Conservation (phyloP, 768 basidiomycete genomes). For the Sutorius australiensis region DNA sequence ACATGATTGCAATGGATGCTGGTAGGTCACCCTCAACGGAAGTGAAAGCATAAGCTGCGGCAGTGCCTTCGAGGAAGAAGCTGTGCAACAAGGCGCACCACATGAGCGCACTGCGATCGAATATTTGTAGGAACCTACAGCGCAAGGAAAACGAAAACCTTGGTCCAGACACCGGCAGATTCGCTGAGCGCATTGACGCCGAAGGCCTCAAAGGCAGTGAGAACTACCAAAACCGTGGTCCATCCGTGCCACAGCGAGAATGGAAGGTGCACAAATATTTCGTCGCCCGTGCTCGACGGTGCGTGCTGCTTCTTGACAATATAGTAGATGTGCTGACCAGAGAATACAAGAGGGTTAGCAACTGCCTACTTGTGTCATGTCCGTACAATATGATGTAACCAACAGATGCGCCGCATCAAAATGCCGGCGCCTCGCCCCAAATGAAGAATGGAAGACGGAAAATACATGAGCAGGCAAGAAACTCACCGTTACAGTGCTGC, state of each 20-base stretch:
- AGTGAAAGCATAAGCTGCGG: conserved; percentile 93
- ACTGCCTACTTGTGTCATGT: conserved; percentile 3
- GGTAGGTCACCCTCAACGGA: conserved; percentile 88
- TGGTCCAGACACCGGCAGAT: conserved; percentile 82
- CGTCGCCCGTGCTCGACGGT: conserved; percentile 63
- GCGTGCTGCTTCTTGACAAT: conserved; percentile 84
- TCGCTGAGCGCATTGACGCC: conserved; percentile 69
- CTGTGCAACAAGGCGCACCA: conserved; percentile 32
- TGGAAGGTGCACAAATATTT: conserved; percentile 90
- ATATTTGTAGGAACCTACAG: conserved; percentile 47
- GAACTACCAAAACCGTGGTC: conserved; percentile 78
- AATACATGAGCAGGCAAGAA: neutral
- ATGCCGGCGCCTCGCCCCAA: conserved; percentile 2
- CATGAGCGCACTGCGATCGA: conserved; percentile 4
- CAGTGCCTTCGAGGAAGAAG: conserved; percentile 89
- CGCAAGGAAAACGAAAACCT: conserved; percentile 91
- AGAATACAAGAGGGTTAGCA: conserved; percentile 11
- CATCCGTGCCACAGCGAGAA: conserved; percentile 96
- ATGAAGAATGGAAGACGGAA: conserved; percentile 15
- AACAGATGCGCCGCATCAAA: neutral
- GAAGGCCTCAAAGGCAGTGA: conserved; percentile 86
- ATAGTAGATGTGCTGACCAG: conserved; percentile 81
- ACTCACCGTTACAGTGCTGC: conserved; percentile 56
- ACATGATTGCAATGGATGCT: conserved; percentile 85
- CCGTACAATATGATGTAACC: conserved; percentile 3